phyloP scores from a whole-genome alignment of 2,329 filamentous ascomycete genomes.

The Beauveria sp. region DNA sequence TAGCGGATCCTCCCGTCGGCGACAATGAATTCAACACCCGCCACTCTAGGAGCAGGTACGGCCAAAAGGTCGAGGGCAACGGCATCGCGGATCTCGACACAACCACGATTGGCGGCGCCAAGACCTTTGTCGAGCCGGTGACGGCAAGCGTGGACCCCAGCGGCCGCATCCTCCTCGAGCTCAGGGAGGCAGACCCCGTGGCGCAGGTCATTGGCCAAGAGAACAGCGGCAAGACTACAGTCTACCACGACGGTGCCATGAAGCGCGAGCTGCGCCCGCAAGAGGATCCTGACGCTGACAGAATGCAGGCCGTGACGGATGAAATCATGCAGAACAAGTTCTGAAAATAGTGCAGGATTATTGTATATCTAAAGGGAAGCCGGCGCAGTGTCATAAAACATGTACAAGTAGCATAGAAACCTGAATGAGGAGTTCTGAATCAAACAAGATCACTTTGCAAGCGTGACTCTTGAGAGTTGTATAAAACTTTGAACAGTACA shows the following conservation, averaged over 20 bases:
- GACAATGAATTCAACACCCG: conserved; percentile 35
- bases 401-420: conserved; percentile 24
- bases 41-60: conserved; percentile 12
- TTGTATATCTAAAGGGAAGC: conserved; percentile 20
- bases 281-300: not conserved
- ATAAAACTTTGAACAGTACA: not conserved
- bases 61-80: conserved; percentile 21
- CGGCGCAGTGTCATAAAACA: conserved; percentile 18
- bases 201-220: conserved; percentile 40
- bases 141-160: conserved; percentile 39
- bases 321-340: not conserved
- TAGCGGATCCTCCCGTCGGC: conserved; percentile 34
- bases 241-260: conserved; percentile 22
- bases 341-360: not conserved
- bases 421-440: conserved; percentile 16
- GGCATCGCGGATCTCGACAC: conserved; percentile 39
- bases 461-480: not conserved
- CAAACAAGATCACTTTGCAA: not conserved
- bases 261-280: conserved; percentile 13
- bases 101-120: conserved; percentile 42
- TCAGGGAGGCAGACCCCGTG: conserved; percentile 32
- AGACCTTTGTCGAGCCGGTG: conserved; percentile 41
- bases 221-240: conserved; percentile 26
- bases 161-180: conserved; percentile 39
- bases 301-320: not conserved